Base-by-base conservation (phyloP, 257 asterid genomes). In the Cordia subcordata region DNA sequence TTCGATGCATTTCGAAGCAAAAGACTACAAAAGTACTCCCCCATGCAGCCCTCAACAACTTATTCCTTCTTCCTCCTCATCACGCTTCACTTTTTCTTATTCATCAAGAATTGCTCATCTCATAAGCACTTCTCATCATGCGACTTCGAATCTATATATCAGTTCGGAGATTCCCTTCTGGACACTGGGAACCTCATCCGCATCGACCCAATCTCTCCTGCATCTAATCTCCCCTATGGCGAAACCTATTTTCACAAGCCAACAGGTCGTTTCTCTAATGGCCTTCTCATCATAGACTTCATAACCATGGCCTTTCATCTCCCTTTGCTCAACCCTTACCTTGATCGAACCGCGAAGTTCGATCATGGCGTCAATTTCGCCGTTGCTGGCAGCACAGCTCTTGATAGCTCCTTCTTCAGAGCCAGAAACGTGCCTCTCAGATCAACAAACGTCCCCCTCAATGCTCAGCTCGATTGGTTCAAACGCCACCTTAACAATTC, bases 231-330 rank as follows among this genome's bases (percentile, higher is more conserved):
- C 0, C 85, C 85, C n/a, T n/a, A n/a, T n/a, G n/a, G n/a, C n/a
- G n/a, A n/a, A n/a, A n/a, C n/a, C n/a, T n/a, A n/a, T n/a, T n/a
- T n/a, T n/a, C n/a, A n/a, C n/a, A n/a, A n/a, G n/a, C n/a, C n/a
- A n/a, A n/a, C n/a, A n/a, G n/a, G n/a, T n/a, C n/a, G n/a, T n/a
- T n/a, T n/a, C n/a, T n/a, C n/a, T n/a, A n/a, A n/a, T n/a, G n/a
- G n/a, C n/a, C n/a, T n/a, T n/a, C n/a, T n/a, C n/a, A n/a, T n/a
- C n/a, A n/a, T n/a, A n/a, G n/a, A n/a, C n/a, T 4, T 79, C 59
- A 15, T 78, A 80, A 82, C 85, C 8, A 49, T 8, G 55, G 56
- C 64, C 18, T 27, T 80, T 10, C 67, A 78, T 15, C 74, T 80
- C 56, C 78, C 82, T 2, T 35, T 71, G 42, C 49, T 76, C 33